Evolutionary conservation across 208 protist genomes (phyloP).

Genomic region (Acanthamoeba lenticulata): DNA sequence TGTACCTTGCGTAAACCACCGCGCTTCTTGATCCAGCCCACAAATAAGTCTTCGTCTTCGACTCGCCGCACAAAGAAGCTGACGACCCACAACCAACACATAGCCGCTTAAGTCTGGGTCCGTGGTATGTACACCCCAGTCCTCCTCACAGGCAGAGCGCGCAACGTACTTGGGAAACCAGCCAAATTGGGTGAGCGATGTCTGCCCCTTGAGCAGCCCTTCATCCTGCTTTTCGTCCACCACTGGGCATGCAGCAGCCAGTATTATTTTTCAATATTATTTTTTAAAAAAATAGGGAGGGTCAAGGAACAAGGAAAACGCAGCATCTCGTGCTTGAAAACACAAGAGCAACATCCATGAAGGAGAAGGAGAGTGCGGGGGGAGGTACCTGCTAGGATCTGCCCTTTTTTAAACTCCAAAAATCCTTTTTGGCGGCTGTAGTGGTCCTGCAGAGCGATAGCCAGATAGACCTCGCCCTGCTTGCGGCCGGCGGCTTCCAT

Average conservation of each 20-base stretch:
- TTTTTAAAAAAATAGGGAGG: no score
- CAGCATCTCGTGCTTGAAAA: no score
- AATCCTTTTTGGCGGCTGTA: conserved; percentile 14
- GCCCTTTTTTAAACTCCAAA: conserved; percentile 1
- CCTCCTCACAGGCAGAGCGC: not conserved
- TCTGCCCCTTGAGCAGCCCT: not conserved
- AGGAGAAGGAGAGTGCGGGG: not conserved
- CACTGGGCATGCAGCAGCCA: not conserved
- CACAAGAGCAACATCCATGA: no score
- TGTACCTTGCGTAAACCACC: not conserved
- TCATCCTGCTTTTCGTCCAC: conserved; percentile 24
- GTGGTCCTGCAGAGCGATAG: not conserved
- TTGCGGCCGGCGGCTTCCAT: not conserved
- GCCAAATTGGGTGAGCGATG: not conserved
- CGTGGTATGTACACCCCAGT: no score
- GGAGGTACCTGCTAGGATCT: not conserved
- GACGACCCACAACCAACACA: not conserved
- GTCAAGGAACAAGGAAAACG: no score
- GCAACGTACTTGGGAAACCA: not conserved
- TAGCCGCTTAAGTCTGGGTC: no score
- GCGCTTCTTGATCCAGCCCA: conserved; percentile 7
- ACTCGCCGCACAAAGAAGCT: conserved; percentile 19
- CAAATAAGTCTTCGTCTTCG: conserved; percentile 5
- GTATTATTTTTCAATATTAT: not conserved
- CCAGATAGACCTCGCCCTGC: not conserved